Conservation (phyloP, 2,329 filamentous ascomycete genomes). For the Aspergillus clavatus region DNA sequence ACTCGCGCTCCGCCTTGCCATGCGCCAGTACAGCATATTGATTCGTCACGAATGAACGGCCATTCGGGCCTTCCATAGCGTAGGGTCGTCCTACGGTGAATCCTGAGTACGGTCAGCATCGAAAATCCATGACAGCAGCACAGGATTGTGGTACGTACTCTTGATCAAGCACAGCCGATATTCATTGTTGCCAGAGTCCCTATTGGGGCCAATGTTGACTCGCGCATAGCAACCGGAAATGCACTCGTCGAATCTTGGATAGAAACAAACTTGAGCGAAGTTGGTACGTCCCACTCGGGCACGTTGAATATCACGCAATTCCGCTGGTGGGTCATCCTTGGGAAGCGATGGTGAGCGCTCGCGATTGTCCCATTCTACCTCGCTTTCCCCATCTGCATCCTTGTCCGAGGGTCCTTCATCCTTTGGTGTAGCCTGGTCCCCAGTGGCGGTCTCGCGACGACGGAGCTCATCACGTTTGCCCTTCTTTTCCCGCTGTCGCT, state of each 20-base stretch:
- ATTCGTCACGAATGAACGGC: constrained; percentile 74
- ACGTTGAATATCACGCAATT: constrained; percentile 76
- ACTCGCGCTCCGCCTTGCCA: constrained; percentile 76
- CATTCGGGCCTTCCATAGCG: constrained; percentile 68
- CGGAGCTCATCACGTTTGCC: constrained; percentile 46
- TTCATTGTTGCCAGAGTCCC: constrained; percentile 64
- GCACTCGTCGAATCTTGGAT: constrained; percentile 77
- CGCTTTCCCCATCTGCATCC: constrained; percentile 67
- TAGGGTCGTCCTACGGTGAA: constrained; percentile 79
- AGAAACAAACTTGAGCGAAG: constrained; percentile 89
- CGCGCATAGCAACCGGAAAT: constrained; percentile 82
- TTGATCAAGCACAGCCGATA: constrained; percentile 90
- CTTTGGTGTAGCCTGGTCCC: constrained; percentile 58
- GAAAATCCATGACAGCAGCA: neutral
- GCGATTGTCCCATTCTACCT: constrained; percentile 69
- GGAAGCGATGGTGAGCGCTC: constrained; percentile 47
- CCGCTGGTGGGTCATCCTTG: constrained; percentile 65
- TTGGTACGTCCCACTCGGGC: constrained; percentile 77
- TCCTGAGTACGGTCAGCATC: constrained; percentile 43
- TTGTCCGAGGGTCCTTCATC: constrained; percentile 58
- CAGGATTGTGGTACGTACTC: constrained; percentile 47
- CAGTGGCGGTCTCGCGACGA: constrained; percentile 37
- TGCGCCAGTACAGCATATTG: constrained; percentile 78
- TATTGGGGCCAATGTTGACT: constrained; percentile 74
- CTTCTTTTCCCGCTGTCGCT: constrained; percentile 57